A percentile compares a stretch with the other conserved stretches of the same genome.
phyloP scores from a whole-genome alignment of 768 basidiomycete genomes.

The Psilocybe azurescens region DNA sequence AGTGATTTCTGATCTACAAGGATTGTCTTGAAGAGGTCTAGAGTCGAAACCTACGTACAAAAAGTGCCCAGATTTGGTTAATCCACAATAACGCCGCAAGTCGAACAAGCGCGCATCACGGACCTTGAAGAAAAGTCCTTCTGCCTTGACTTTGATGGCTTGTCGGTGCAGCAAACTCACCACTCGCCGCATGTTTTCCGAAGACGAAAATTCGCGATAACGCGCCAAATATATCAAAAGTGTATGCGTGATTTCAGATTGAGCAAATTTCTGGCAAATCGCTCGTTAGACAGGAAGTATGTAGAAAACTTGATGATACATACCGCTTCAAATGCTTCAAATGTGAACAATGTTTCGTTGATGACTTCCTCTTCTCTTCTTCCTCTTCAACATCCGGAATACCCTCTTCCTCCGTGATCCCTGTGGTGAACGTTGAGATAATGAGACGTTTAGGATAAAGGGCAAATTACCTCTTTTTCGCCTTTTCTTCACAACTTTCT shows the following conservation, averaged over 20 bases:
- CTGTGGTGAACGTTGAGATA: slow-evolving; percentile 28
- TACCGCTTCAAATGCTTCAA: slow-evolving; percentile 91
- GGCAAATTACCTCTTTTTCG: slow-evolving; percentile 42
- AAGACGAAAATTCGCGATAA: slow-evolving; percentile 79
- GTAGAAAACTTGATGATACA: slow-evolving; percentile 27
- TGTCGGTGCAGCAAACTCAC: slow-evolving; percentile 91
- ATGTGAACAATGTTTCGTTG: slow-evolving; percentile 88
- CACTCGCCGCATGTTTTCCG: slow-evolving; percentile 89
- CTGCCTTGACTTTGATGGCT: slow-evolving; percentile 89
- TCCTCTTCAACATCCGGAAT: slow-evolving; percentile 76
- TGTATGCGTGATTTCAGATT: slow-evolving; percentile 84
- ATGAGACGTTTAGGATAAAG: slow-evolving; percentile 7
- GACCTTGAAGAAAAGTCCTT: slow-evolving; percentile 96
- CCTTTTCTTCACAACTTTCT: slow-evolving; percentile 61
- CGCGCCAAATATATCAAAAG: slow-evolving; percentile 82
- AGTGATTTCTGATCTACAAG: slow-evolving; percentile 80
- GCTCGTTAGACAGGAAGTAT: slow-evolving; percentile 8
- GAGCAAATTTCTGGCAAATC: slow-evolving; percentile 79
- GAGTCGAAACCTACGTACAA: slow-evolving; percentile 76
- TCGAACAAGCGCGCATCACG: slow-evolving; percentile 27
- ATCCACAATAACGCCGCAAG: slow-evolving; percentile 25
- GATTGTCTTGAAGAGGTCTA: slow-evolving; percentile 88
- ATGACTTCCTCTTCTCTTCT: slow-evolving; percentile 66
- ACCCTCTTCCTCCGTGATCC: slow-evolving; percentile 60
- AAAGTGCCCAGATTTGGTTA: slow-evolving; percentile 12